Conservation (phyloP, 352 stramenopile genomes). For the Phytophthora podocarpi region DNA sequence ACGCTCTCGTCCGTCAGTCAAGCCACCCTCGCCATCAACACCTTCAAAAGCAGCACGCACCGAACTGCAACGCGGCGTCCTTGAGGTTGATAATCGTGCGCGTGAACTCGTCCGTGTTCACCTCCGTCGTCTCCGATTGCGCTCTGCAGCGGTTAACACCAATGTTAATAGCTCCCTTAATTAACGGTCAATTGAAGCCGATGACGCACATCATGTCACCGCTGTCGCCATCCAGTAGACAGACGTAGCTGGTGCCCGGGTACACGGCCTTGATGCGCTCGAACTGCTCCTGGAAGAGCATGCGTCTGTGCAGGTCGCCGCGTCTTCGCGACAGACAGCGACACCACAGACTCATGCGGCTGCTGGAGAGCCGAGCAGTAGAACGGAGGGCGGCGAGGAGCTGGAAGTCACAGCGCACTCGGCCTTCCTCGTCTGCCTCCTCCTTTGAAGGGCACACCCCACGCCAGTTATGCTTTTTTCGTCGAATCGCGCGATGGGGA, state of each 20-base stretch:
- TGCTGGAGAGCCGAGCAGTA: not conserved
- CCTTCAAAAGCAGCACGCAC: slow-evolving; percentile 33
- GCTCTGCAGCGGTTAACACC: no score
- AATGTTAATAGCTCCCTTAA: no score
- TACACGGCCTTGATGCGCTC: slow-evolving; percentile 74
- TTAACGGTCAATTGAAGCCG: not conserved
- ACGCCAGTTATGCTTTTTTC: slow-evolving; percentile 17
- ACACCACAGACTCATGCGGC: slow-evolving; percentile 69
- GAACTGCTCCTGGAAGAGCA: slow-evolving; percentile 78
- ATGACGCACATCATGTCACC: slow-evolving; percentile 84
- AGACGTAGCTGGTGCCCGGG: slow-evolving; percentile 82
- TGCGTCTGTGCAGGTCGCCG: slow-evolving; percentile 51
- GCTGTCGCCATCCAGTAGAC: slow-evolving; percentile 73
- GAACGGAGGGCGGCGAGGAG: slow-evolving; percentile 1
- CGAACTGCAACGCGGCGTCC: slow-evolving; percentile 80
- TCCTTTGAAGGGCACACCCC: not conserved
- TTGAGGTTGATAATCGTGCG: slow-evolving; percentile 83
- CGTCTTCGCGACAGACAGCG: slow-evolving; percentile 73
- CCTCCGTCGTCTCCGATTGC: slow-evolving; percentile 64
- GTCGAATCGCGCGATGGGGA: slow-evolving; percentile 29
- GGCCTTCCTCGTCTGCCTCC: slow-evolving; percentile 34
- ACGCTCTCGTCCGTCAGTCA: not conserved
- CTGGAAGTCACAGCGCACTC: slow-evolving; percentile 24
- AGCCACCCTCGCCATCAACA: not conserved
- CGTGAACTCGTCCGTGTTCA: slow-evolving; percentile 81